Percentiles rank a stretch among this genome's conserved stretches.
Evolutionary conservation across 2,329 filamentous ascomycete genomes (phyloP).

Genomic region (Exophiala viscosa): DNA sequence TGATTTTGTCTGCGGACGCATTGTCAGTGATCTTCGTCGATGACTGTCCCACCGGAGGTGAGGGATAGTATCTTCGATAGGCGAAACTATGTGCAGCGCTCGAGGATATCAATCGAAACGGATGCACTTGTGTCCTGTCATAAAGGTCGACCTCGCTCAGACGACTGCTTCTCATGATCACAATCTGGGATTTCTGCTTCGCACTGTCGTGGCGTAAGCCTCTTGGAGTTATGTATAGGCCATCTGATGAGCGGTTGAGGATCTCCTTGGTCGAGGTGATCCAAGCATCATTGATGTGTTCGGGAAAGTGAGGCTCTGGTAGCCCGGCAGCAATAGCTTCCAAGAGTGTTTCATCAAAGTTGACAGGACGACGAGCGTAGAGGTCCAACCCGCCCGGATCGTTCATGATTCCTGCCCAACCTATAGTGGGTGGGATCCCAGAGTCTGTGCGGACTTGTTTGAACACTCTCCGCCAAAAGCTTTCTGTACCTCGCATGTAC

Average conservation of each 20-base stretch:
- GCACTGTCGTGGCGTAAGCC: slow-evolving; percentile 15
- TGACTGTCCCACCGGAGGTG: not conserved
- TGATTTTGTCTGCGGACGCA: not conserved
- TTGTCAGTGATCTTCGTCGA: not conserved
- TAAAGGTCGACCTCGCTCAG: slow-evolving; percentile 29
- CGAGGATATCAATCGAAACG: slow-evolving; percentile 22
- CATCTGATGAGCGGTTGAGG: slow-evolving; percentile 28
- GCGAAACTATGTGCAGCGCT: slow-evolving; percentile 25
- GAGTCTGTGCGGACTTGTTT: slow-evolving; percentile 16
- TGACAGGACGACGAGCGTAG: slow-evolving; percentile 22
- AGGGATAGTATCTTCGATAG: slow-evolving; percentile 11
- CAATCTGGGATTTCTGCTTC: slow-evolving; percentile 14
- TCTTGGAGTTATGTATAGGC: slow-evolving; percentile 40
- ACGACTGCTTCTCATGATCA: slow-evolving; percentile 21
- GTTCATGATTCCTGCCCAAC: slow-evolving; percentile 16
- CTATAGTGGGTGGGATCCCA: not conserved
- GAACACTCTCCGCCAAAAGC: slow-evolving; percentile 28
- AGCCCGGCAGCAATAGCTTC: slow-evolving; percentile 21
- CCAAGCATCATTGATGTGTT: slow-evolving; percentile 26
- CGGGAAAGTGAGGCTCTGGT: slow-evolving; percentile 17
- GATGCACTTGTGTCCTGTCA: slow-evolving; percentile 10
- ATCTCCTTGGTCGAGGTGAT: slow-evolving; percentile 20
- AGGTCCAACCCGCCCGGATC: slow-evolving; percentile 19
- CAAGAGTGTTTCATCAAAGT: slow-evolving; percentile 26
- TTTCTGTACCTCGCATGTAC: slow-evolving; percentile 28